Percentiles rank a stretch among this genome's conserved stretches.
These are phyloP conservation scores for Jackrogersella multiformis DNA, from an alignment of 495 filamentous ascomycete species.

Conservation along the genomic window DNA sequence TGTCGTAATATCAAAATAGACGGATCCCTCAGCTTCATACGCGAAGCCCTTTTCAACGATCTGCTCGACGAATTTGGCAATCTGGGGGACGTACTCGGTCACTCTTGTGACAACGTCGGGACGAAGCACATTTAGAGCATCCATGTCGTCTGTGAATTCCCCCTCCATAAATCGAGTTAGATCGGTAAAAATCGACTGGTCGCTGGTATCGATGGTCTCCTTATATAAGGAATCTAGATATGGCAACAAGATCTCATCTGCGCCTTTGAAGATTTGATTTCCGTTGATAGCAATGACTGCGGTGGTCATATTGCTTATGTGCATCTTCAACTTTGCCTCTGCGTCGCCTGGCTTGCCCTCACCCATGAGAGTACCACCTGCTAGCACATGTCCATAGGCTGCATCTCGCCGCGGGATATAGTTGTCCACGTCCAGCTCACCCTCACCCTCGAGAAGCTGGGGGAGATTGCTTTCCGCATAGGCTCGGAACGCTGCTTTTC, in stretches of 20 bases:
- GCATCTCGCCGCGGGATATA: slow-evolving; percentile 66
- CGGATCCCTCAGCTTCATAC: slow-evolving; percentile 85
- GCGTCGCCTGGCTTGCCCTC: slow-evolving; percentile 70
- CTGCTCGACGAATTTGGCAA: slow-evolving; percentile 72
- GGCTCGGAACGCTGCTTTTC: slow-evolving; percentile 70
- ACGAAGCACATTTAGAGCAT: slow-evolving; percentile 81
- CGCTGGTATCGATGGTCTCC: slow-evolving; percentile 74
- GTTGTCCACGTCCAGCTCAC: slow-evolving; percentile 55
- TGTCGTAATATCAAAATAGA: slow-evolving; percentile 91
- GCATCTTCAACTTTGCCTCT: slow-evolving; percentile 92
- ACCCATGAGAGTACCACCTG: slow-evolving; percentile 69
- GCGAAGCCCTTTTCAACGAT: slow-evolving; percentile 88
- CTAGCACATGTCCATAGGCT: slow-evolving; percentile 70
- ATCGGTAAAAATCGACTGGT: slow-evolving; percentile 75
- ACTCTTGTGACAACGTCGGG: slow-evolving; percentile 87
- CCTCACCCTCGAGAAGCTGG: slow-evolving; percentile 60
- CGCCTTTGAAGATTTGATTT: slow-evolving; percentile 54
- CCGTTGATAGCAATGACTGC: slow-evolving; percentile 66
- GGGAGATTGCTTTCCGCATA: slow-evolving; percentile 84
- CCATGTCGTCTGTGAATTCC: slow-evolving; percentile 86
- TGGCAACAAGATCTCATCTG: slow-evolving; percentile 77
- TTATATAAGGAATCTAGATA: slow-evolving; percentile 85
- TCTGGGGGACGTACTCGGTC: slow-evolving; percentile 87
- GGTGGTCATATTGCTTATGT: slow-evolving; percentile 77
- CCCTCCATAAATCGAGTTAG: slow-evolving; percentile 84